Conservation (phyloP, 2,329 filamentous ascomycete species). For the Talaromyces sp. region DNA sequence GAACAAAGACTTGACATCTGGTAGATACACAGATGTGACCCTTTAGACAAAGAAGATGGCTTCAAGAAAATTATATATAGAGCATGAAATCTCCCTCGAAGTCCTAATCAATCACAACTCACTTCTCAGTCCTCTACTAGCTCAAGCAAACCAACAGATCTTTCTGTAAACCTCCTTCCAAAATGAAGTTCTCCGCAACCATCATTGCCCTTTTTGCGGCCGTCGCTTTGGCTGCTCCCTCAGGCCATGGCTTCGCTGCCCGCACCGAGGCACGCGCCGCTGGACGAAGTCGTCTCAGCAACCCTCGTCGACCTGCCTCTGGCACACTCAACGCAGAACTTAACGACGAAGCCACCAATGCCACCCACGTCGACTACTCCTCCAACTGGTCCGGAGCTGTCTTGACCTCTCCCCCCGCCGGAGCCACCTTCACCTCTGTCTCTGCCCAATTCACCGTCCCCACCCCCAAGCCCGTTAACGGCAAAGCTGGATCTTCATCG, state of each 20-base stretch:
- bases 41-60: background rate
- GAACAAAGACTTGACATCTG: background rate
- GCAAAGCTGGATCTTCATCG: conserved; percentile 43
- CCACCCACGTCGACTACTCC: conserved; percentile 41
- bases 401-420: conserved; percentile 42
- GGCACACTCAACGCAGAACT: background rate
- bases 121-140: background rate
- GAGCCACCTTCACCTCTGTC: conserved; percentile 49
- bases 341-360: background rate
- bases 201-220: conserved; percentile 1
- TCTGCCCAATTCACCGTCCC: conserved; percentile 53
- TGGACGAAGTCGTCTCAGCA: conserved; percentile 10
- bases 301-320: conserved; percentile 1
- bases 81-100: background rate
- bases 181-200: conserved; percentile 12
- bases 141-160: background rate
- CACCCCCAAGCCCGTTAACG: conserved; percentile 39
- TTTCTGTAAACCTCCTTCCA: background rate
- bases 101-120: background rate
- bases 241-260: conserved; percentile 9
- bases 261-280: conserved; percentile 12
- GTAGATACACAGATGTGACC: background rate
- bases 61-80: background rate
- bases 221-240: conserved; percentile 9
- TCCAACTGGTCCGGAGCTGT: conserved; percentile 62